Evolutionary conservation across 2,329 filamentous ascomycete genomes (phyloP).

Genomic region (Amphichorda felina): DNA sequence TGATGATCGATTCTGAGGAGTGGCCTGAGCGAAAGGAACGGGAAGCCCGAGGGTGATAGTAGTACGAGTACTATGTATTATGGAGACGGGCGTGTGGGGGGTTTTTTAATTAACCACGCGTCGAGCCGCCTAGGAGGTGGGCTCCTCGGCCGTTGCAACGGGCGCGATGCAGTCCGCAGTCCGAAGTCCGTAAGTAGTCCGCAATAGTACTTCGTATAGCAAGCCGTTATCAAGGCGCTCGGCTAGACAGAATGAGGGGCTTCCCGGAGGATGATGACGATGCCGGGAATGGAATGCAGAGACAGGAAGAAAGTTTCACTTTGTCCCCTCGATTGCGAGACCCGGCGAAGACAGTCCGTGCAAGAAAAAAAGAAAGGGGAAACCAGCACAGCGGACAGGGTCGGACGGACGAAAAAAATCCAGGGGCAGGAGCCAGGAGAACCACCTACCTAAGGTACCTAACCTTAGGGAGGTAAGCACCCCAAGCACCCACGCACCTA

Average conservation of each 20-base stretch:
- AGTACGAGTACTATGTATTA: background rate
- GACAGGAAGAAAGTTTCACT: no score
- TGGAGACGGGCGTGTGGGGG: slow-evolving; percentile 3
- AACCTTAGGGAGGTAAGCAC: no score
- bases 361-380: slow-evolving; percentile 1
- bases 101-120: slow-evolving; percentile 22
- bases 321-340: no score
- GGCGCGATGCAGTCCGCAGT: background rate
- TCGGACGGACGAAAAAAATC: background rate
- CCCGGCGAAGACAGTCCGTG: no score
- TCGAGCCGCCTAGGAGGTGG: slow-evolving; percentile 6
- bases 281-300: no score
- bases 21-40: background rate
- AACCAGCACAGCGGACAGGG: no score
- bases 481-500: background rate
- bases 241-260: background rate
- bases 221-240: no score
- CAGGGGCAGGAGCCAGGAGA: slow-evolving; percentile 1
- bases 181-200: no score
- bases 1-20: background rate
- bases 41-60: background rate
- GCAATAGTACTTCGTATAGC: background rate
- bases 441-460: no score
- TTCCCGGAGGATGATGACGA: background rate
- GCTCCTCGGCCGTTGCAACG: background rate